Evolutionary conservation across 768 basidiomycete genomes (phyloP), one percentile per base, ranked within the genome.

Genomic region (Fomitopsis serialis): DNA sequence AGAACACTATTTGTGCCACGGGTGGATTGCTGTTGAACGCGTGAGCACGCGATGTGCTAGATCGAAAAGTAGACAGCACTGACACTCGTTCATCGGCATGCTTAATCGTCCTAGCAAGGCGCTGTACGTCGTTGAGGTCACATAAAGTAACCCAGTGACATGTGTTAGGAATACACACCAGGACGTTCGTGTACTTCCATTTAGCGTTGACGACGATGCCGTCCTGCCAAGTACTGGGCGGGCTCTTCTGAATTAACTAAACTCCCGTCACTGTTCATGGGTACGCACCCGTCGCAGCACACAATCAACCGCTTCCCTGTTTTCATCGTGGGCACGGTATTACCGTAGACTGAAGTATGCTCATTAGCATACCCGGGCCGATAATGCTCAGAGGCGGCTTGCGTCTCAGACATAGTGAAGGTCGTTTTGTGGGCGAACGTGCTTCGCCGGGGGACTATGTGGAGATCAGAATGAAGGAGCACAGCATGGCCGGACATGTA

Each of bases 261-360:
- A 32, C 37, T 15, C 47, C 19, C 15, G 7, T 12, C 22, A 29
- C 21, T 25, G 27, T 34, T 45, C 32, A 24, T 45, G 11, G 7
- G 35, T 12, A 66, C 78, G 60, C 54, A 84, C 87, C 87, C 87
- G 61, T 89, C 87, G 57, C 87, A 89, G 59, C 85, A 89, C 35
- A 89, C 74, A 25, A 87, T 73, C 45, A 89, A 78, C 50, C 87
- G 74, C 61, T 87, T 87, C 55, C 70, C 11, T 6, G 29, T 6
- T 32, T 11, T 32, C 29, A 32, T 32, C 29, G 29, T 32, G 29
- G 29, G 29, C 29, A 32, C 29, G 29, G 11, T 32, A 11, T 5
- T 32, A 32, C 11, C 29, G 29, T 42, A 15, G 42, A 42, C 17
- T 5, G 42, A 23, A 15, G 42, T 42, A 42, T 42, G 15, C 15